These are phyloP conservation scores for Trichophyton schoenleinii DNA, from an alignment of 2,329 filamentous ascomycete species.

Conservation along the genomic window DNA sequence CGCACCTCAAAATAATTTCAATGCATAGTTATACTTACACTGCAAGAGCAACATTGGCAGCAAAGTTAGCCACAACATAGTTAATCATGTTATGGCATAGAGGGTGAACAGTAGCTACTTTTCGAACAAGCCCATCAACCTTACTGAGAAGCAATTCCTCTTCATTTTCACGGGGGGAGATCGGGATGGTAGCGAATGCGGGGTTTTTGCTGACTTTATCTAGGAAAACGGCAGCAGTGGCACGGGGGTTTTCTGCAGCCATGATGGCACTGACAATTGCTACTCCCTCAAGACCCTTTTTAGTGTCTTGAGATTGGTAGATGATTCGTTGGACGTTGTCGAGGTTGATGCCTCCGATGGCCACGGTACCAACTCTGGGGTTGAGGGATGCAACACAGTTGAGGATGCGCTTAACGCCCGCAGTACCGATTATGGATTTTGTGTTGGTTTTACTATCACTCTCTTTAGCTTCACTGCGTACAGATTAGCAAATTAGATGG, in stretches of 20 bases:
- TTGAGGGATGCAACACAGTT: conserved; percentile 41
- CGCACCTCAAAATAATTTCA: neutral
- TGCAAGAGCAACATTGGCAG: conserved; percentile 76
- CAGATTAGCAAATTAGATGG: too few relatives aligned
- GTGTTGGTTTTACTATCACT: conserved; percentile 64
- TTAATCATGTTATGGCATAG: conserved; percentile 97
- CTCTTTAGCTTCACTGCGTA: conserved; percentile 4
- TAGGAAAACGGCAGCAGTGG: conserved; percentile 48
- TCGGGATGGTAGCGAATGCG: conserved; percentile 22
- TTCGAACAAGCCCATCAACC: conserved; percentile 41
- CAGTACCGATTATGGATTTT: conserved; percentile 64
- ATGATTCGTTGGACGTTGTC: conserved; percentile 62
- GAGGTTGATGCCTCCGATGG: conserved; percentile 78
- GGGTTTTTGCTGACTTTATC: conserved; percentile 39
- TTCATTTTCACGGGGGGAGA: conserved; percentile 20
- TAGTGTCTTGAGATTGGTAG: conserved; percentile 49
- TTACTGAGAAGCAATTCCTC: conserved; percentile 21
- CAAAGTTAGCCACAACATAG: conserved; percentile 86
- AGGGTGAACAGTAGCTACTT: conserved; percentile 52
- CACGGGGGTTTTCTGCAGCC: conserved; percentile 53
- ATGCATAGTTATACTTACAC: conserved; percentile 33
- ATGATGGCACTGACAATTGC: conserved; percentile 86
- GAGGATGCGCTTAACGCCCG: conserved; percentile 57
- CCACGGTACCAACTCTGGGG: conserved; percentile 45
- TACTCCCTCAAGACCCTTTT: conserved; percentile 61